phyloP scores from a whole-genome alignment of 306 rosid species.

The Potentilla sterilis region DNA sequence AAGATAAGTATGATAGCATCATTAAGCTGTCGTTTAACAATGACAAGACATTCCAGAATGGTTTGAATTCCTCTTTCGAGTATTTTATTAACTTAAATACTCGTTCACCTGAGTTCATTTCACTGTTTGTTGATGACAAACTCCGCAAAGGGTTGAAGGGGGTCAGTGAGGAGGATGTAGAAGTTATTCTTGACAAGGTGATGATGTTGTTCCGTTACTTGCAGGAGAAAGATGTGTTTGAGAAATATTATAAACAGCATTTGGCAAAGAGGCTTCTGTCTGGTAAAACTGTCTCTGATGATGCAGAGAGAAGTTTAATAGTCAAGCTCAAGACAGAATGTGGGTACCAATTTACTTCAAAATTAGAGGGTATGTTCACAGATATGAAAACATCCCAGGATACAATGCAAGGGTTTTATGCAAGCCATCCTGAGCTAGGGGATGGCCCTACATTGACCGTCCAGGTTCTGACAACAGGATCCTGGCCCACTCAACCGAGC shows the following conservation, averaged over 20 bases:
- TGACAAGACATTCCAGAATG: constrained; percentile 90
- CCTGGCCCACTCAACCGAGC: constrained; percentile 81
- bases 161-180: constrained; percentile 90
- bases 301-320: constrained; percentile 80
- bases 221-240: constrained; percentile 79
- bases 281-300: constrained; percentile 75
- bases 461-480: constrained; percentile 77
- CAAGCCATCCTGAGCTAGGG: constrained; percentile 50
- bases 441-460: constrained; percentile 74
- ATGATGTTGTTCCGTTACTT: constrained; percentile 78
- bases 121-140: constrained; percentile 81
- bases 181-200: constrained; percentile 77
- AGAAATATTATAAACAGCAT: constrained; percentile 84
- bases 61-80: constrained; percentile 86
- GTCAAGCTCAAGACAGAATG: constrained; percentile 90
- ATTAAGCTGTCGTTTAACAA: constrained; percentile 66
- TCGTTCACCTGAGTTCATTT: constrained; percentile 74
- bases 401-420: constrained; percentile 74
- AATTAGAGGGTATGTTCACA: constrained; percentile 80
- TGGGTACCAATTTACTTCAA: constrained; percentile 74
- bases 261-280: constrained; percentile 86
- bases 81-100: constrained; percentile 70
- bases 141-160: constrained; percentile 80
- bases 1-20: constrained; percentile 74
- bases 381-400: constrained; percentile 83